Conservation (phyloP, 306 rosid species). For the Fragaria ananassa region DNA sequence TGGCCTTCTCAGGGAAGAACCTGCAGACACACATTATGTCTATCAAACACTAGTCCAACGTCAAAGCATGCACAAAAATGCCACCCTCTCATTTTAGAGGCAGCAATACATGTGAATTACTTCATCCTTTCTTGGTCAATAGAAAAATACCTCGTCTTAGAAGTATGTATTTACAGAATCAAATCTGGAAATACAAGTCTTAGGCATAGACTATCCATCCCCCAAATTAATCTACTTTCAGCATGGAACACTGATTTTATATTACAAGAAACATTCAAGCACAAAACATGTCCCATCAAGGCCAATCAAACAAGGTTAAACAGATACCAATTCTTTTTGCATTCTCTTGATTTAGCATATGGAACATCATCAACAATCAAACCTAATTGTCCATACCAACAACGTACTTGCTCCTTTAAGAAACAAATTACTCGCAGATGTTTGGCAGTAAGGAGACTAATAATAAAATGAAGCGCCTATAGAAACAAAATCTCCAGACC, state of each 20-base stretch:
- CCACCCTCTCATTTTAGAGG: not conserved
- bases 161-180: not conserved
- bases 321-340: not conserved
- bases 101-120: conserved; percentile 4
- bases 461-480: not conserved
- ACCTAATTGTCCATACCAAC: not conserved
- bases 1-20: conserved; percentile 89
- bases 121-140: not conserved
- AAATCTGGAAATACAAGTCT: not conserved
- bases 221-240: not conserved
- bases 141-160: not conserved
- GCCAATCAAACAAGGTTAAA: not conserved
- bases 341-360: not conserved
- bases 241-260: not conserved
- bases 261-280: not conserved
- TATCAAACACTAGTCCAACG: conserved; percentile 9
- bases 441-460: not conserved
- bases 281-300: not conserved
- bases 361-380: not conserved
- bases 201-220: not conserved
- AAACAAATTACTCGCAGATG: not conserved
- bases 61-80: conserved; percentile 3
- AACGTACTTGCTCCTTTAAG: not conserved
- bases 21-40: conserved; percentile 38
- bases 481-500: not conserved